Percentiles rank a stretch among this genome's conserved stretches.
Evolutionary conservation across 2,329 filamentous ascomycete genomes (phyloP).

Genomic region (Ilyonectria mors-panacis): DNA sequence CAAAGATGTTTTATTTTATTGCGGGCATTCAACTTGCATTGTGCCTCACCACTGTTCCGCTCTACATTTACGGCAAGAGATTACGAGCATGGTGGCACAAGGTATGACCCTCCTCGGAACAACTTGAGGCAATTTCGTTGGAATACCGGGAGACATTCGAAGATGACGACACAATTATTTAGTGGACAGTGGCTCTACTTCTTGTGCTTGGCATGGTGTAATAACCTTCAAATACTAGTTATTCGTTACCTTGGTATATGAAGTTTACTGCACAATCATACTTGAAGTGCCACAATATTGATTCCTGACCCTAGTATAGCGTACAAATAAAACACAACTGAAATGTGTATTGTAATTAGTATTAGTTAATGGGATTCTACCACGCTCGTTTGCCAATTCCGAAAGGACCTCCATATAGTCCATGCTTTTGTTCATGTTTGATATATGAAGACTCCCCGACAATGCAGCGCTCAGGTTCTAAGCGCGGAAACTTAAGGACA

Average conservation of each 20-base stretch:
- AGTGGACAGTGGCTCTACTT: background rate
- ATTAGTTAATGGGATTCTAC: no score
- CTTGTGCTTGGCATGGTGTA: background rate
- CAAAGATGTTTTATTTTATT: background rate
- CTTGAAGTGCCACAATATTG: background rate
- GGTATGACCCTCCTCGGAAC: background rate
- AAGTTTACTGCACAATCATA: background rate
- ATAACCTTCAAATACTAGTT: background rate
- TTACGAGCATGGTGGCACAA: background rate
- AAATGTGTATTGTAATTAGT: no score
- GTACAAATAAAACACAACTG: background rate
- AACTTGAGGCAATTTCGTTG: background rate
- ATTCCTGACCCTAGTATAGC: background rate
- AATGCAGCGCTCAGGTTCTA: background rate
- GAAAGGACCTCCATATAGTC: background rate
- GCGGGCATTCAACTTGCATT: constrained; percentile 2
- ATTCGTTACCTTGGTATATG: background rate
- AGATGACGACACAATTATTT: background rate
- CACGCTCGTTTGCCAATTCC: background rate
- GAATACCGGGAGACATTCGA: background rate
- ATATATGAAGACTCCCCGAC: background rate
- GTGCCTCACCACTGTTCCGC: background rate
- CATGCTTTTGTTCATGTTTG: background rate
- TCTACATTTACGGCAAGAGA: constrained; percentile 7
- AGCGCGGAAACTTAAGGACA: background rate